These are phyloP conservation scores for Fusarium piperis DNA, from an alignment of 2,329 filamentous ascomycete species.

Conservation along the genomic window DNA sequence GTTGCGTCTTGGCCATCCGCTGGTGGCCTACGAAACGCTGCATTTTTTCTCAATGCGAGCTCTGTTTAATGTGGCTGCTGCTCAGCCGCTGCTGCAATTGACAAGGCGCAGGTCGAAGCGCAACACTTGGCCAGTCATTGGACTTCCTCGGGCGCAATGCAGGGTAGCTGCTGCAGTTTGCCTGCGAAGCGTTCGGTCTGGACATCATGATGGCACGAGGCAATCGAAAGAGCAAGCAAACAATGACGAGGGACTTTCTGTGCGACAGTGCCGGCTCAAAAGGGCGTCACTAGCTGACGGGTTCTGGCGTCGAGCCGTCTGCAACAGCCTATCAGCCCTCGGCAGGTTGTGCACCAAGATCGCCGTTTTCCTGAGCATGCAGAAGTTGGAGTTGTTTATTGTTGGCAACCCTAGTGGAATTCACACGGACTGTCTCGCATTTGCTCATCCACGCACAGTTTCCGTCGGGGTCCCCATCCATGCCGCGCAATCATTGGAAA, in stretches of 20 bases:
- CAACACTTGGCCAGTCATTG: background rate
- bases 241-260: conserved; percentile 2
- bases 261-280: background rate
- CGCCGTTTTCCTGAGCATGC: background rate
- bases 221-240: background rate
- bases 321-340: background rate
- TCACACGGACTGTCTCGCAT: background rate
- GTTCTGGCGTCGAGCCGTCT: background rate
- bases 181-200: conserved; percentile 6
- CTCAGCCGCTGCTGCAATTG: background rate
- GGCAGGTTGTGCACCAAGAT: background rate
- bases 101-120: background rate
- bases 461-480: background rate
- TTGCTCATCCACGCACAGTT: background rate
- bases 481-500: background rate
- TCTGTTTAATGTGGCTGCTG: background rate
- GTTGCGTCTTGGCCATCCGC: background rate
- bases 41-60: background rate
- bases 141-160: background rate
- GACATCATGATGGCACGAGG: background rate
- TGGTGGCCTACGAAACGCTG: background rate
- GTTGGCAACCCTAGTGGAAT: background rate
- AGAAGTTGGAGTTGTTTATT: background rate
- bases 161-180: conserved; percentile 29
- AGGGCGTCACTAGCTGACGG: background rate